phyloP scores from a whole-genome alignment of 768 basidiomycete species.

The Pisolithus marmoratus region DNA sequence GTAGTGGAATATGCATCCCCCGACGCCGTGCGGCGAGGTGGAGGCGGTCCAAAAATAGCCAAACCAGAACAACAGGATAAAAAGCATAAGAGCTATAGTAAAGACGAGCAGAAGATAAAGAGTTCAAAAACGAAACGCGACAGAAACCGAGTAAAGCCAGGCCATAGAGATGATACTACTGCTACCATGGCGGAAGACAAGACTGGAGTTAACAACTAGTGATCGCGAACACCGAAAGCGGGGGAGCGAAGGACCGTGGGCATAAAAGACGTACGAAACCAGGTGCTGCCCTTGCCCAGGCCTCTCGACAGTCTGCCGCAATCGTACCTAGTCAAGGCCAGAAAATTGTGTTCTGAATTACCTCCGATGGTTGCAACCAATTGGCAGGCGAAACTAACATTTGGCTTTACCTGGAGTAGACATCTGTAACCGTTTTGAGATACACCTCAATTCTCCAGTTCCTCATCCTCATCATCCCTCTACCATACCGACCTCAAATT shows the following conservation, averaged over 20 bases:
- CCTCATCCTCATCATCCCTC: slow-evolving; percentile 49
- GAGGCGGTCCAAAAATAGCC: slow-evolving; percentile 28
- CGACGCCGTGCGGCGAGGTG: slow-evolving; percentile 85
- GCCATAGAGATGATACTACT: slow-evolving; percentile 1
- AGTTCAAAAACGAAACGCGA: slow-evolving; percentile 3
- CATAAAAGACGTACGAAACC: slow-evolving; percentile 51
- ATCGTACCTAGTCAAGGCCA: slow-evolving; percentile 62
- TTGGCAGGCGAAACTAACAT: neutral
- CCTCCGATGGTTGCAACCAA: slow-evolving; percentile 10
- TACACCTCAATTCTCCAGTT: slow-evolving; percentile 9
- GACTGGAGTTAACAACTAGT: neutral
- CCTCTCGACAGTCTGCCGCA: slow-evolving; percentile 69
- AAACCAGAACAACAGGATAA: slow-evolving; percentile 16
- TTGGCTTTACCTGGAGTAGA: neutral
- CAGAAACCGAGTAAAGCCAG: slow-evolving; percentile 1
- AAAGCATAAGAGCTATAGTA: slow-evolving; percentile 6
- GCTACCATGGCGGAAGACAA: neutral
- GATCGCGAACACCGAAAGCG: slow-evolving; percentile 6
- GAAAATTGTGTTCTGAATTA: slow-evolving; percentile 58
- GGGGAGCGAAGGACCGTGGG: slow-evolving; percentile 8
- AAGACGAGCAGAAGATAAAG: neutral
- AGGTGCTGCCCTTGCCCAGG: slow-evolving; percentile 74
- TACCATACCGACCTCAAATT: slow-evolving; percentile 86
- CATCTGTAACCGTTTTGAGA: neutral
- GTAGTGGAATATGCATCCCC: slow-evolving; percentile 86